These are phyloP conservation scores for Solanum lignicaule DNA, from an alignment of 257 asterid species.

Conservation along the genomic window DNA sequence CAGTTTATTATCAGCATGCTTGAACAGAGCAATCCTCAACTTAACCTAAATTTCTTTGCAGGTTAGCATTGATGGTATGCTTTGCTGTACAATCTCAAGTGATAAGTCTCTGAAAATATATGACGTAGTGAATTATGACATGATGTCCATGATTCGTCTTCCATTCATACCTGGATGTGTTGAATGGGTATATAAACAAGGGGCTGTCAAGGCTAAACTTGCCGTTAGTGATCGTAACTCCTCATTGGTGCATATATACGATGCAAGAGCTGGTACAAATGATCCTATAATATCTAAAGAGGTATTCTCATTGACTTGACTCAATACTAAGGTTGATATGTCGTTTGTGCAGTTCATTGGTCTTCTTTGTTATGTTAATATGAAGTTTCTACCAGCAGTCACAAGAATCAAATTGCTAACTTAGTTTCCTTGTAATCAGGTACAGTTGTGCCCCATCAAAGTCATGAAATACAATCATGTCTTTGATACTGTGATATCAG, in stretches of 20 bases:
- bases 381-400: neutral
- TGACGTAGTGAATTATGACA: constrained; percentile 94
- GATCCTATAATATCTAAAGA: constrained; percentile 69
- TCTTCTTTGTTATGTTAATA: neutral
- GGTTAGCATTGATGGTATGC: constrained; percentile 94
- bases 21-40: constrained; percentile 4
- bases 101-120: constrained; percentile 88
- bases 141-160: constrained; percentile 98
- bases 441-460: constrained; percentile 68
- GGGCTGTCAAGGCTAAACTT: constrained; percentile 82
- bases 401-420: neutral
- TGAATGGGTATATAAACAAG: constrained; percentile 93
- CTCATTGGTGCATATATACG: constrained; percentile 72
- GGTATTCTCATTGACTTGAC: constrained; percentile 30
- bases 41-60: constrained; percentile 30
- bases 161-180: constrained; percentile 82
- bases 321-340: neutral
- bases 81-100: constrained; percentile 88
- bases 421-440: constrained; percentile 29
- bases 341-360: neutral
- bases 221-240: constrained; percentile 87
- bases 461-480: constrained; percentile 90
- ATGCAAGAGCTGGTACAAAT: constrained; percentile 88
- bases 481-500: constrained; percentile 76
- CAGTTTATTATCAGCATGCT: neutral